Base-by-base conservation (phyloP, 2,329 filamentous ascomycete species). In the Cladosporium sphaerospermum region DNA sequence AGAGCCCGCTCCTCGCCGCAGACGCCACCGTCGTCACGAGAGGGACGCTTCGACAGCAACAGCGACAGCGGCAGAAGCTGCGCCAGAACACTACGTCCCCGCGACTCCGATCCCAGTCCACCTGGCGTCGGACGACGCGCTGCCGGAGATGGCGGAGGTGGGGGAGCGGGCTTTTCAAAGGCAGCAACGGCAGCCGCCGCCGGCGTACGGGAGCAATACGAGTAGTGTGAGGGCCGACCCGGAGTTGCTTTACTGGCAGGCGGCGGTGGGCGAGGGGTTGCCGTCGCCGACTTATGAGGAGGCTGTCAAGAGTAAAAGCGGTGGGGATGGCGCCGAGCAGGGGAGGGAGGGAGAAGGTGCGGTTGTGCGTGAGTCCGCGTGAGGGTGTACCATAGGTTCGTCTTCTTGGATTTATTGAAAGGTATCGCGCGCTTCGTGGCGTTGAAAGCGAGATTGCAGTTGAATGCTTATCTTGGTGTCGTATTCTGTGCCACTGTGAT, bases 161-260 rank as follows among this genome's bases (percentile, higher is more conserved):
- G 63, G 60, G 10, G 34, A 59, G 28, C 36, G 54, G 3, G 48
- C 33, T 16, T 16, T 45, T 6, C 5, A 4, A 6, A 3, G 18
- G n/a, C 4, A n/a, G 36, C 36, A 49, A 47, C 23, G 28, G 9
- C 18, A 28, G 23, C 81, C 83, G 8, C 90, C 91, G 3, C 90
- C 91, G 0, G 89, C 89, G 2, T 96, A 96, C 65, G 90, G 90
- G 0, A 73, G 89, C 1, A 95, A 89, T 88, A 78, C 89, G 49
- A 84, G 85, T 68, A 92, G 86, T 63, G 88, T 93, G 81, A 79
- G 88, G 45, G 85, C 90, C 32, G 86, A 95, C 62, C 89, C 89
- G 1, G 82, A 92, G 63, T 76, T 89, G 11, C 76, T 95, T 23
- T 89, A 87, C 66, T 95, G 89, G 89, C 83, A 61, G 23, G 52